phyloP scores from a whole-genome alignment of 768 basidiomycete species.

The Podaxis sp. region DNA sequence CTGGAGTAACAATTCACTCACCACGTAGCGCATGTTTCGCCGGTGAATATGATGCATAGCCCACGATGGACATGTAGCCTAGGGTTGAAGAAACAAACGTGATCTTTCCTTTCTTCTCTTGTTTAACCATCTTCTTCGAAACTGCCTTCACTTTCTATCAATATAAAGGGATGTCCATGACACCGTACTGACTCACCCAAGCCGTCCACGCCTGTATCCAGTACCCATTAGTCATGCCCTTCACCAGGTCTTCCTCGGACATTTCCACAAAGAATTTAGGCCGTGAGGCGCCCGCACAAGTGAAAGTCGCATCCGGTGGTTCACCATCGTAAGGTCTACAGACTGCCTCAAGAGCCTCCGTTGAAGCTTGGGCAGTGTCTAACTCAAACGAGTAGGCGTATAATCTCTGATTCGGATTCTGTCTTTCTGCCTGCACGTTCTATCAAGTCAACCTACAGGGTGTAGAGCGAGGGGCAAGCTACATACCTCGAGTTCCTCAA shows the following conservation, averaged over 20 bases:
- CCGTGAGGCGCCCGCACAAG: slow-evolving; percentile 72
- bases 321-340: slow-evolving; percentile 51
- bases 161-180: background rate
- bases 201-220: slow-evolving; percentile 59
- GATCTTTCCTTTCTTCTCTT: slow-evolving; percentile 60
- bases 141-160: slow-evolving; percentile 49
- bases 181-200: slow-evolving; percentile 37
- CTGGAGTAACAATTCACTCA: slow-evolving; percentile 28
- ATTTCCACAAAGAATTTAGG: slow-evolving; percentile 79
- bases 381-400: slow-evolving; percentile 68
- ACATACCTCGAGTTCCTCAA: slow-evolving; percentile 65
- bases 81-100: slow-evolving; percentile 75
- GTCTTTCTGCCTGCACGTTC: slow-evolving; percentile 45
- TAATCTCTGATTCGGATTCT: slow-evolving; percentile 59
- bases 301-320: slow-evolving; percentile 74
- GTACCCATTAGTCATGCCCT: slow-evolving; percentile 44
- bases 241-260: slow-evolving; percentile 53
- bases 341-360: slow-evolving; percentile 62
- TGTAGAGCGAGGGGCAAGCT: slow-evolving; percentile 22
- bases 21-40: slow-evolving; percentile 87
- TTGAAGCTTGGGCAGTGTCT: slow-evolving; percentile 48
- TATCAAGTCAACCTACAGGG: background rate
- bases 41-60: slow-evolving; percentile 79
- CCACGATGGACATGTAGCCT: slow-evolving; percentile 73
- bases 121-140: slow-evolving; percentile 64